These are phyloP conservation scores for Xylaria flabelliformis DNA, from an alignment of 495 filamentous ascomycete genomes.

Conservation along the genomic window DNA sequence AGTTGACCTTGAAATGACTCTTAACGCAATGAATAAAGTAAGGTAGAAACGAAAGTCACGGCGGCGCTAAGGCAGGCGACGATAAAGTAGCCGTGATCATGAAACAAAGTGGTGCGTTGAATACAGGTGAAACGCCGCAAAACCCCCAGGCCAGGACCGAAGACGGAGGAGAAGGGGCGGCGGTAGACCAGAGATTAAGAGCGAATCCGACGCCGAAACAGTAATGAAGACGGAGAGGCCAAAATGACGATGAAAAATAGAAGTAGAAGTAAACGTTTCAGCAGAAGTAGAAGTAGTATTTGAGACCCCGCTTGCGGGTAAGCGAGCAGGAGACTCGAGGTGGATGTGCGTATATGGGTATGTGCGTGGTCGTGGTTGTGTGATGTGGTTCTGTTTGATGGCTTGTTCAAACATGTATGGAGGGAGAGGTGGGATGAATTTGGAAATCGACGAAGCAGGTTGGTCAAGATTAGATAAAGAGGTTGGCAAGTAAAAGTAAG, in stretches of 20 bases:
- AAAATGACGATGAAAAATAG: constrained; percentile 8
- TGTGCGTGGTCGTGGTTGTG: background rate
- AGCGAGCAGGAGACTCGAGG: constrained; percentile 13
- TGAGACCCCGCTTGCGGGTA: constrained; percentile 6
- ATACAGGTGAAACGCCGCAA: constrained; percentile 20
- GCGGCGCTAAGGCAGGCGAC: background rate
- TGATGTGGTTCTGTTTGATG: constrained; percentile 6
- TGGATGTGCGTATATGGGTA: background rate
- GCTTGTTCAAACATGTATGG: background rate
- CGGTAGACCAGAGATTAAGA: constrained; percentile 1
- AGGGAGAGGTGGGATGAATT: constrained; percentile 18
- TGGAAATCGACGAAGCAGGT: background rate
- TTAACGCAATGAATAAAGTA: background rate
- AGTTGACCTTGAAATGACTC: background rate
- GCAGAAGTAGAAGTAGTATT: background rate
- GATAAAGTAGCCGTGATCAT: constrained; percentile 6
- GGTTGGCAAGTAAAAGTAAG: constrained; percentile 6
- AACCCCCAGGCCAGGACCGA: constrained; percentile 3
- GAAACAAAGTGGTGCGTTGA: constrained; percentile 14
- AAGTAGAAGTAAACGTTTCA: constrained; percentile 2
- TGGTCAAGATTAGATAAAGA: background rate
- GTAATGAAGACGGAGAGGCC: background rate
- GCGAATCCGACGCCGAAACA: background rate
- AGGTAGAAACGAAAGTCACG: constrained; percentile 3
- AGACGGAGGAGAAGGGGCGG: constrained; percentile 9